Conservation (phyloP, 225 moss, liverwort and hornwort genomes). For the Ulota crispa region DNA sequence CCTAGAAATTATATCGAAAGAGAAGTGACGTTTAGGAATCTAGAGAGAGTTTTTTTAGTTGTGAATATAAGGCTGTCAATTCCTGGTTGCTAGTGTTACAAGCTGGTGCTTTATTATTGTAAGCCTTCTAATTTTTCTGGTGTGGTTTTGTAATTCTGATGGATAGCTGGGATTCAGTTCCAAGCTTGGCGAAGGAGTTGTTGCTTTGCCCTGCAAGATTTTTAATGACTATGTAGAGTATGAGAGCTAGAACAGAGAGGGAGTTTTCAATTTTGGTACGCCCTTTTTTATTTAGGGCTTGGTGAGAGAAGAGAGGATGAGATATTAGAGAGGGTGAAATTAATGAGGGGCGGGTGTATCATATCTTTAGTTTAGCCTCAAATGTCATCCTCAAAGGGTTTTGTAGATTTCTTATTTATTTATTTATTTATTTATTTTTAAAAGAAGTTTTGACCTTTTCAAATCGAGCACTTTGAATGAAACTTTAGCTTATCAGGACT, state of each 20-base stretch:
- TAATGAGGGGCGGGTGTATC: background rate
- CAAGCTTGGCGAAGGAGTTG: background rate
- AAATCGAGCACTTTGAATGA: too few relatives aligned
- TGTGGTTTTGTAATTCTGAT: background rate
- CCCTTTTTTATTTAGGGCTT: background rate
- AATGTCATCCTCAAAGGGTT: background rate
- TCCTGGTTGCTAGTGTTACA: background rate
- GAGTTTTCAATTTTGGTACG: background rate
- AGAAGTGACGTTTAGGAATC: background rate
- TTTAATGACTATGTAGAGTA: background rate
- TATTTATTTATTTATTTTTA: too few relatives aligned
- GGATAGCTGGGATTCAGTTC: background rate
- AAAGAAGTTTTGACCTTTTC: too few relatives aligned
- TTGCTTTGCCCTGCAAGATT: background rate
- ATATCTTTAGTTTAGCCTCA: background rate
- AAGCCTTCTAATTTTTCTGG: background rate
- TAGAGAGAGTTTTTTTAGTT: background rate
- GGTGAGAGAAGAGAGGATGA: background rate
- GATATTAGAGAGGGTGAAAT: background rate
- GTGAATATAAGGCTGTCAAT: background rate
- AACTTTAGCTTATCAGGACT: too few relatives aligned
- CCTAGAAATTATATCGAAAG: background rate
- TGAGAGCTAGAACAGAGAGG: background rate
- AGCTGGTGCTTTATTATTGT: background rate
- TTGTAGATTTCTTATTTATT: background rate